phyloP scores from a whole-genome alignment of 352 stramenopile species.

The Phytophthora kernoviae region DNA sequence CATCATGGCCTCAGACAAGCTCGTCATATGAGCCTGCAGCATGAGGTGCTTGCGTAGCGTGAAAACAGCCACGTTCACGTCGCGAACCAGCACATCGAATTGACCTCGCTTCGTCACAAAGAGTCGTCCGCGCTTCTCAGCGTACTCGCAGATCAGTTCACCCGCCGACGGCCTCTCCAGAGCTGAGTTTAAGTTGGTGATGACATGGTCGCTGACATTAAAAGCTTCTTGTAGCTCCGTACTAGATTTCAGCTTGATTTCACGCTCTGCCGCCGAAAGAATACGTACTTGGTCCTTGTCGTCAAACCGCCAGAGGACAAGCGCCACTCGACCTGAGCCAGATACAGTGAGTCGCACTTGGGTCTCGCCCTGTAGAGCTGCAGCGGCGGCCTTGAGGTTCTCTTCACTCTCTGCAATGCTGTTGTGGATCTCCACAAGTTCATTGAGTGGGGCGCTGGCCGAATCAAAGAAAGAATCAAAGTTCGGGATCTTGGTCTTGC shows the following conservation, averaged over 20 bases:
- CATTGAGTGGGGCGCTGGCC: slow-evolving; percentile 22
- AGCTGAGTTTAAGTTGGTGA: slow-evolving; percentile 39
- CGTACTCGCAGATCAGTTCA: slow-evolving; percentile 32
- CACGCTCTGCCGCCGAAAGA: slow-evolving; percentile 21
- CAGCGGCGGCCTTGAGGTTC: slow-evolving; percentile 53
- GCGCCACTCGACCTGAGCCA: slow-evolving; percentile 22
- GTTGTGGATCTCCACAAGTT: slow-evolving; percentile 43
- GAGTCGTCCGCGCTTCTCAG: slow-evolving; percentile 43
- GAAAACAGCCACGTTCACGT: slow-evolving; percentile 27
- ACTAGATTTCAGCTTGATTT: slow-evolving; percentile 23
- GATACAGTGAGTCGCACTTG: slow-evolving; percentile 39
- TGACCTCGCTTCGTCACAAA: slow-evolving; percentile 25
- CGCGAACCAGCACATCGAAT: slow-evolving; percentile 25
- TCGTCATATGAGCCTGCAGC: slow-evolving; percentile 38
- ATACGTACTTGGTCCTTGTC: slow-evolving; percentile 49
- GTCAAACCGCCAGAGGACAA: slow-evolving; percentile 55
- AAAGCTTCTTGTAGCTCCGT: slow-evolving; percentile 19
- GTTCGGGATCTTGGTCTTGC: slow-evolving; percentile 28
- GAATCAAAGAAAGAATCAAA: slow-evolving; percentile 30
- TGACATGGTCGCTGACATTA: slow-evolving; percentile 10
- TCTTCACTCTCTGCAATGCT: slow-evolving; percentile 59
- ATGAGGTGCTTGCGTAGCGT: slow-evolving; percentile 49
- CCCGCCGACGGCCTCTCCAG: slow-evolving; percentile 39
- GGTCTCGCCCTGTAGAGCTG: slow-evolving; percentile 54
- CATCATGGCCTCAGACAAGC: slow-evolving; percentile 35